phyloP scores from a whole-genome alignment of 1,284 basidiomycete species.

The Trichosporon coremiiforme region DNA sequence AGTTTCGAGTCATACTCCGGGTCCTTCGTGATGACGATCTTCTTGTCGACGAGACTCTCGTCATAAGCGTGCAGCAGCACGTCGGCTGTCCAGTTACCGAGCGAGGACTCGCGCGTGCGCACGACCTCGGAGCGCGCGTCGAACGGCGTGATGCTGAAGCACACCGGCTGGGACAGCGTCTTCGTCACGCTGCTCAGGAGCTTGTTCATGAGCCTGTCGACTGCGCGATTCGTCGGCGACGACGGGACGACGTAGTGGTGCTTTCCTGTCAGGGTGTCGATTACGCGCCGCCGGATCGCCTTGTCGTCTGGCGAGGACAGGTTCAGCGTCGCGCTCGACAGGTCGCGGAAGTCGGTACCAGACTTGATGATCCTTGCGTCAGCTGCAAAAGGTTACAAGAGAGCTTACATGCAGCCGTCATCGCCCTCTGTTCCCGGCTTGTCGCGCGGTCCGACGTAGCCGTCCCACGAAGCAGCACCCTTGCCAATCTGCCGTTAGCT shows the following conservation, averaged over 20 bases:
- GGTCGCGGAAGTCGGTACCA: slow-evolving; percentile 86
- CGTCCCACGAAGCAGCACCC: slow-evolving; percentile 73
- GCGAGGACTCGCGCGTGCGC: slow-evolving; percentile 68
- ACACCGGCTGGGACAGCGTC: slow-evolving; percentile 71
- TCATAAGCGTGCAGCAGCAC: slow-evolving; percentile 83
- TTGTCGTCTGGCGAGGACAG: slow-evolving; percentile 63
- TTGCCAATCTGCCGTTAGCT: slow-evolving; percentile 65
- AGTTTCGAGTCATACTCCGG: not conserved
- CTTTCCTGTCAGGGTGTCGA: slow-evolving; percentile 68
- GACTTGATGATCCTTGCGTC: slow-evolving; percentile 66
- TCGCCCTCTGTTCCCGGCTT: slow-evolving; percentile 75
- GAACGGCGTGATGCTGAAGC: slow-evolving; percentile 67
- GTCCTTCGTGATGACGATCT: slow-evolving; percentile 10
- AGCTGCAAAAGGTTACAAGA: not conserved
- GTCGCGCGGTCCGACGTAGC: slow-evolving; percentile 63
- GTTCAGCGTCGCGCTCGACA: slow-evolving; percentile 72
- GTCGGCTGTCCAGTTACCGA: slow-evolving; percentile 89
- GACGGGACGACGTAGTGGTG: slow-evolving; percentile 66
- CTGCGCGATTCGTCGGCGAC: slow-evolving; percentile 63
- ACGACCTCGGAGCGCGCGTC: slow-evolving; percentile 76
- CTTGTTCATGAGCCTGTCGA: slow-evolving; percentile 67
- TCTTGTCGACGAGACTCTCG: slow-evolving; percentile 62
- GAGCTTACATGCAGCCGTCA: slow-evolving; percentile 66
- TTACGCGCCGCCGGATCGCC: slow-evolving; percentile 68
- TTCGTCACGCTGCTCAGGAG: slow-evolving; percentile 72